Base-by-base conservation (phyloP, 179 eudicot species). In the Drosera spatulata region DNA sequence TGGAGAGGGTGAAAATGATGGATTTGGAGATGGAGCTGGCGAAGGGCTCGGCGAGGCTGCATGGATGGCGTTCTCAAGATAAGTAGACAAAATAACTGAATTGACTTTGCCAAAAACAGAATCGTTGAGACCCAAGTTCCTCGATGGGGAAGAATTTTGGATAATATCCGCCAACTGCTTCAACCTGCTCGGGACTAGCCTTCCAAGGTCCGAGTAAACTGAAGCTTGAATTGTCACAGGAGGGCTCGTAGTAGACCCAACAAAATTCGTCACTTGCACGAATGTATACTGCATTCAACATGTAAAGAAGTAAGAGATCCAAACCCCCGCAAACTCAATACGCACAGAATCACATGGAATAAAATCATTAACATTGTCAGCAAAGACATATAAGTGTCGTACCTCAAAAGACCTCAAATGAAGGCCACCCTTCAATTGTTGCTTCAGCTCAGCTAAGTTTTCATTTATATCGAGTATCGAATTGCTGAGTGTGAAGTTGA, bases 31-130 rank as follows among this genome's bases (percentile, higher is more conserved):
- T 51, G 54, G 54, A 51, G 22, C 22, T 8, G 73, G 80, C 37
- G 83, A 54, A 53, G 83, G 72, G 45, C 69, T 48, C 55, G 82
- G 74, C 15, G 85, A 71, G 55, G 61, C 15, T 42, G 71, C 62
- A 58, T 69, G 55, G 63, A 71, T 69, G 7, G 83, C 64, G 46
- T 41, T 66, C 15, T 75, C 69, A 37, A 83, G 66, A 68, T 53
- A 71, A 49, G 81, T 67, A 6, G 88, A 80, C 68, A 83, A 59
- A 33, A 79, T 78, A 44, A 83, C 65, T 69, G 70, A 77, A 59
- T 83, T 83, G 12, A 80, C 88, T 67, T 72, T 73, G 64, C 88
- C 88, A 68, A 83, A 83, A 47, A 83, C 72, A 39, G 83, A 56
- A 65, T 80, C 66, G 66, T 80, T 72, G 13, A 83, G 80, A 55